These are phyloP conservation scores for Cylindrotheca closterium DNA, from an alignment of 108 stramenopile species.

Conservation along the genomic window DNA sequence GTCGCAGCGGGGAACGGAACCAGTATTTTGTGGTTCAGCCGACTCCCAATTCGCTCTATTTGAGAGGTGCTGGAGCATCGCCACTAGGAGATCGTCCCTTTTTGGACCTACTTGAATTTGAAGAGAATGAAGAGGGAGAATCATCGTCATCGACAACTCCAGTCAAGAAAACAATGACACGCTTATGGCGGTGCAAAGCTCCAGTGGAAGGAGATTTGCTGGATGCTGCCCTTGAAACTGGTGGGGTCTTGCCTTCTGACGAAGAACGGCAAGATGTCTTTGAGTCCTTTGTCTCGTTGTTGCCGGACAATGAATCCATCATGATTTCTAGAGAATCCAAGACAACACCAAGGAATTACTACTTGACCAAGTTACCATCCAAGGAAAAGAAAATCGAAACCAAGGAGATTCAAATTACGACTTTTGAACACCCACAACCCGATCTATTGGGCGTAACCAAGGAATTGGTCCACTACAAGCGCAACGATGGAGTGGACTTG, in stretches of 20 bases:
- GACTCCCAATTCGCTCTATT: not conserved
- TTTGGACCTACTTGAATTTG: constrained; percentile 2
- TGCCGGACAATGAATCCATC: constrained; percentile 8
- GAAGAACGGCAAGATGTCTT: constrained; percentile 15
- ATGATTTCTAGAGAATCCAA: constrained; percentile 14
- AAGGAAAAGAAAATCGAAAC: not conserved
- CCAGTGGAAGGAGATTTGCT: constrained; percentile 7
- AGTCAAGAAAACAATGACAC: too few relatives aligned
- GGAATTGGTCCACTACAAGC: constrained; percentile 11
- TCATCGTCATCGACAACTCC: not conserved
- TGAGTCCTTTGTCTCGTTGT: not conserved
- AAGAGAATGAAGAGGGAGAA: not conserved
- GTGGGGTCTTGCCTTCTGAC: not conserved
- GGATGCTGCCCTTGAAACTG: constrained; percentile 4
- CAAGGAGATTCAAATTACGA: not conserved
- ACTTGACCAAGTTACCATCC: constrained; percentile 1
- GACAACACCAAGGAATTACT: constrained; percentile 10
- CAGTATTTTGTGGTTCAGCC: not conserved
- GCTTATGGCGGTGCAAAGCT: constrained; percentile 18
- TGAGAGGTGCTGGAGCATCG: constrained; percentile 18
- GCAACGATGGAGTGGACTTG: constrained; percentile 8
- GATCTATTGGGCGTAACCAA: constrained; percentile 6
- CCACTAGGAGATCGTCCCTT: constrained; percentile 13
- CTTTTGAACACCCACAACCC: constrained; percentile 10
- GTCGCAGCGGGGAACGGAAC: not conserved